phyloP scores from a whole-genome alignment of 2,329 filamentous ascomycete species.

The Pseudopithomyces chartarum region DNA sequence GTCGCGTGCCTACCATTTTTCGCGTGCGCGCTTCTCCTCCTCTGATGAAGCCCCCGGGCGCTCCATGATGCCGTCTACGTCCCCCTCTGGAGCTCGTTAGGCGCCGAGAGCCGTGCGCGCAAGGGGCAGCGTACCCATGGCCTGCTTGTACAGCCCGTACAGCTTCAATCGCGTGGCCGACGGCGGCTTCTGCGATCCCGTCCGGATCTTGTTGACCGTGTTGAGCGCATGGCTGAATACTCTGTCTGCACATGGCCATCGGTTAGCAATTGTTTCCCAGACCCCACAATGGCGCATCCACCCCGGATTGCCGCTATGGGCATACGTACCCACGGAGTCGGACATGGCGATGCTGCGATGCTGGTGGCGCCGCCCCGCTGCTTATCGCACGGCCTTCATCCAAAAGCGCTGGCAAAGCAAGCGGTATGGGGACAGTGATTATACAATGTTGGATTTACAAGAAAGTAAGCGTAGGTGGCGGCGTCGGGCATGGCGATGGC shows the following conservation, averaged over 20 bases:
- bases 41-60: conserved; percentile 64
- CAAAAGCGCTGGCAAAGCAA: conserved; percentile 14
- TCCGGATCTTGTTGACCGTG: conserved; percentile 97
- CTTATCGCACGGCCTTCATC: conserved; percentile 20
- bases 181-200: conserved; percentile 86
- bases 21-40: conserved; percentile 59
- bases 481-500: conserved; percentile 31
- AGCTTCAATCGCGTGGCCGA: conserved; percentile 83
- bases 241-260: conserved; percentile 66
- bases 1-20: conserved; percentile 65
- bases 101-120: neutral
- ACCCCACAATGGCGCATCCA: neutral
- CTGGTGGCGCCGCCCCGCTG: conserved; percentile 23
- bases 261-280: conserved; percentile 10
- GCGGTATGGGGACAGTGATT: neutral
- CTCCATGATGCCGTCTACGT: conserved; percentile 93
- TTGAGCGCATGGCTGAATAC: conserved; percentile 99
- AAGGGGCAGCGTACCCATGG: conserved; percentile 67
- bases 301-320: neutral
- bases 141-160: conserved; percentile 98
- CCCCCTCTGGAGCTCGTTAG: conserved; percentile 67
- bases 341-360: conserved; percentile 37
- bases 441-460: neutral
- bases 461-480: conserved; percentile 11
- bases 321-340: conserved; percentile 47